Conservation (phyloP, 2,329 filamentous ascomycete genomes). For the Paradendryphiella salina region DNA sequence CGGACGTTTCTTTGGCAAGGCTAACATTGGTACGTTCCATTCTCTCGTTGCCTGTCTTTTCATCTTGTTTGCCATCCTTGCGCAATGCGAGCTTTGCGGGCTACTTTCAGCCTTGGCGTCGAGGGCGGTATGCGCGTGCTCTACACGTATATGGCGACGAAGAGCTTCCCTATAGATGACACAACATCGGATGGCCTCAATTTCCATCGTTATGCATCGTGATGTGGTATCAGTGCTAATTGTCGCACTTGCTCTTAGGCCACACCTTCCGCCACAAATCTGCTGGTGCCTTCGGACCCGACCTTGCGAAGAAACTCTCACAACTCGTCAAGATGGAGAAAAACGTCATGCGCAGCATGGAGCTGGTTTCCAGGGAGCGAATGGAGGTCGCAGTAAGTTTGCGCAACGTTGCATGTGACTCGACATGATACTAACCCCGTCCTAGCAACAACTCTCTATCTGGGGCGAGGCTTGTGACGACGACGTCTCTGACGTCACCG, state of each 20-base stretch:
- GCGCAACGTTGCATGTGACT: slow-evolving; percentile 6
- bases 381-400: slow-evolving; percentile 94
- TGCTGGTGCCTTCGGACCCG: slow-evolving; percentile 77
- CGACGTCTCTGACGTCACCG: slow-evolving; percentile 97
- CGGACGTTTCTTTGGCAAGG: slow-evolving; percentile 83
- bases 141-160: not conserved
- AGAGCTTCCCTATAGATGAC: not conserved
- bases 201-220: not conserved
- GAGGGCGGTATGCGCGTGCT: not conserved
- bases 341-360: slow-evolving; percentile 99
- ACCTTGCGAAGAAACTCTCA: slow-evolving; percentile 95
- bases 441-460: slow-evolving; percentile 93
- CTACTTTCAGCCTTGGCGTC: not conserved
- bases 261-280: slow-evolving; percentile 73
- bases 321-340: slow-evolving; percentile 99
- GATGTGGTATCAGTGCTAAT: slow-evolving; percentile 10
- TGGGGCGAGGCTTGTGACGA: slow-evolving; percentile 97
- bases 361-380: slow-evolving; percentile 89
- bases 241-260: slow-evolving; percentile 50
- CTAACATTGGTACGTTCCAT: slow-evolving; percentile 72
- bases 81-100: not conserved
- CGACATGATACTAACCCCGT: slow-evolving; percentile 21
- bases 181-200: not conserved
- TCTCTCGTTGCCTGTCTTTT: not conserved
- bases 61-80: not conserved